A percentile compares a stretch with the other conserved stretches of the same genome.
Evolutionary conservation across 768 basidiomycete genomes (phyloP).

Genomic region (Galerina sulciceps): DNA sequence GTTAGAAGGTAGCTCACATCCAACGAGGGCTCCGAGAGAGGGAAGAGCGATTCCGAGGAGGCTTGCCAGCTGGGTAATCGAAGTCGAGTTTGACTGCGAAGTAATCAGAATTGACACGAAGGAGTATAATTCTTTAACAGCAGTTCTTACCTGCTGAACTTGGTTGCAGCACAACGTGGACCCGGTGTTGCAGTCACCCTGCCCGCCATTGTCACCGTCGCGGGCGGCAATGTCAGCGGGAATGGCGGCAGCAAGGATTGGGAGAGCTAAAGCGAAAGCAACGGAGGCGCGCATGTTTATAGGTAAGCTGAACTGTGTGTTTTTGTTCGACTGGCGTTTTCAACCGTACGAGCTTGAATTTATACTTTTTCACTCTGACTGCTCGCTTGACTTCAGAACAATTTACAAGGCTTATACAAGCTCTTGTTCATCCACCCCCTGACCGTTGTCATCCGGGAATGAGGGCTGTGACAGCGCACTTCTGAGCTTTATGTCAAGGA

Average conservation of each 20-base stretch:
- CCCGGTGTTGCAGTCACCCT: slow-evolving; percentile 22
- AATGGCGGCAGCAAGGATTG: slow-evolving; percentile 21
- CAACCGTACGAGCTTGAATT: neutral
- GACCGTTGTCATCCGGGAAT: no score
- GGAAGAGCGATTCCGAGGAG: slow-evolving; percentile 10
- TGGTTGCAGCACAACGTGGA: slow-evolving; percentile 22
- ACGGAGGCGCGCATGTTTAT: slow-evolving; percentile 13
- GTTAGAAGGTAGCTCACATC: neutral
- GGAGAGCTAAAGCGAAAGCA: slow-evolving; percentile 19
- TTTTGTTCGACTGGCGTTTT: slow-evolving; percentile 13
- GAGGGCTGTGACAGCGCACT: no score
- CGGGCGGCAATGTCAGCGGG: neutral
- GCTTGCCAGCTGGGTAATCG: slow-evolving; percentile 1
- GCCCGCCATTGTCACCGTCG: neutral
- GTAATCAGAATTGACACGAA: no score
- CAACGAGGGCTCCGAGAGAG: slow-evolving; percentile 7
- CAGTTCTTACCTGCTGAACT: slow-evolving; percentile 11
- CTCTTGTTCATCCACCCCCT: no score
- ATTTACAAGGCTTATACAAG: no score
- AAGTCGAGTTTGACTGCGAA: neutral
- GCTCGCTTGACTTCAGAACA: no score
- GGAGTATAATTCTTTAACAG: no score
- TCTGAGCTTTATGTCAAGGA: no score
- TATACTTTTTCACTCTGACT: no score
- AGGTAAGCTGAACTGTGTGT: neutral